Conservation (phyloP, 2,329 filamentous ascomycete species). For the Colletotrichum sp. region DNA sequence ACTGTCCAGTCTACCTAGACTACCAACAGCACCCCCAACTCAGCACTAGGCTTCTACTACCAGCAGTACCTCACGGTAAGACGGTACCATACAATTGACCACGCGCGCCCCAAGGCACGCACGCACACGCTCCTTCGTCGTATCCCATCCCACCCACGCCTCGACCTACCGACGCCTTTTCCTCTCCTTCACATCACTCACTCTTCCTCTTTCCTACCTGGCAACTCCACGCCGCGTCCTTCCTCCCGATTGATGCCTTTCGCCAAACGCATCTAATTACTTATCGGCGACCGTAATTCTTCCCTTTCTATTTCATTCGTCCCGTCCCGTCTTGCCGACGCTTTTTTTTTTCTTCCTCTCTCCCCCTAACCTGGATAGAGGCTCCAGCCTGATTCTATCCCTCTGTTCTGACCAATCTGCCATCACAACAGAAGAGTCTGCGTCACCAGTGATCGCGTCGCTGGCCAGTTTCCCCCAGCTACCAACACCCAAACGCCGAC, state of each 20-base stretch:
- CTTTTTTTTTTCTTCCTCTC: background rate
- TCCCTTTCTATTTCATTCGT: constrained; percentile 25
- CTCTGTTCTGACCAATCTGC: constrained; percentile 14
- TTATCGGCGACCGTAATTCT: constrained; percentile 4
- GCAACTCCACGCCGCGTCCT: background rate
- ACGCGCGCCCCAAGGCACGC: background rate
- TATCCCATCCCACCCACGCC: background rate
- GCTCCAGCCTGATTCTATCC: background rate
- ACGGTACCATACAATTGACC: background rate
- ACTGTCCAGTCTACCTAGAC: background rate
- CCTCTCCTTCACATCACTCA: constrained; percentile 10
- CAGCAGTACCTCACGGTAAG: background rate
- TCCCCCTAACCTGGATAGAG: background rate
- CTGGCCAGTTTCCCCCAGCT: background rate
- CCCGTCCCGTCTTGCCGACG: constrained; percentile 9
- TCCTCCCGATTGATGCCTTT: background rate
- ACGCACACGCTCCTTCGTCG: background rate
- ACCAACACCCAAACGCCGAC: background rate
- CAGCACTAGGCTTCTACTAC: background rate
- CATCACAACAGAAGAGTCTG: constrained; percentile 18
- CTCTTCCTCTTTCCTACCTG: constrained; percentile 12
- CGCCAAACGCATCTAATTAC: background rate
- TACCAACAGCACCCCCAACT: background rate
- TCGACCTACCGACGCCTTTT: constrained; percentile 1
- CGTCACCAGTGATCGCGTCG: constrained; percentile 16